These are phyloP conservation scores for Ogataea salicorniae DNA, from an alignment of 805 yeast genomes.

Conservation along the genomic window DNA sequence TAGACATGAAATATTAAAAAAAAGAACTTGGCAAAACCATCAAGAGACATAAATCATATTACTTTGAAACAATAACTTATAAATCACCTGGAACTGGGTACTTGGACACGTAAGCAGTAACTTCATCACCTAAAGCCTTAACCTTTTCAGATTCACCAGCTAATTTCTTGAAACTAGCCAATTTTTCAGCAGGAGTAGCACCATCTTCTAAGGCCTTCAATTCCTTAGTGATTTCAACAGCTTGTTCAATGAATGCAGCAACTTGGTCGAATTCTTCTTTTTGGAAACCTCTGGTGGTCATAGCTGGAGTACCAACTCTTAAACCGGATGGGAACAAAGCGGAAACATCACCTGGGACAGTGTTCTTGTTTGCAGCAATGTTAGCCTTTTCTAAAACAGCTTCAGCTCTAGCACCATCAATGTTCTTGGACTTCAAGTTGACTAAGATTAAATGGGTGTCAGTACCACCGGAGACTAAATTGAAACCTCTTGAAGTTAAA, in stretches of 20 bases:
- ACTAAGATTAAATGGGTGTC: conserved; percentile 96
- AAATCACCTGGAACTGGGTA: conserved; percentile 89
- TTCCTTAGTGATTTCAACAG: conserved; percentile 62
- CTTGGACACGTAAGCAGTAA: conserved; percentile 63
- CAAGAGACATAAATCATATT: neutral
- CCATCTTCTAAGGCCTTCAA: conserved; percentile 60
- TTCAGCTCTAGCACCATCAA: conserved; percentile 97
- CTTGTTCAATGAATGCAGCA: conserved; percentile 73
- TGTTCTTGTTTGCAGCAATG: conserved; percentile 95
- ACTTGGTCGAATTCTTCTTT: conserved; percentile 80
- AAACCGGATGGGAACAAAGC: conserved; percentile 97
- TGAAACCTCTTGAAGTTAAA: conserved; percentile 68
- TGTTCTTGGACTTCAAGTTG: conserved; percentile 79
- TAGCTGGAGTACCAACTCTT: conserved; percentile 97
- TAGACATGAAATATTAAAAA: neutral
- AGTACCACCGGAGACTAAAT: conserved; percentile 89
- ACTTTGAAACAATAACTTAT: conserved; percentile 8
- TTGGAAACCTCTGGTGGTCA: conserved; percentile 95
- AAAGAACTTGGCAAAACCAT: neutral
- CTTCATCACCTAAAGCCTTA: conserved; percentile 56
- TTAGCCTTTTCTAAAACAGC: conserved; percentile 90
- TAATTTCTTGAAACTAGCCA: conserved; percentile 65
- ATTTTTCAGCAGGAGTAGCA: conserved; percentile 49
- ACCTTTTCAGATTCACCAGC: conserved; percentile 64
- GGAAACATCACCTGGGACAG: conserved; percentile 96